Conservation (phyloP, 2,329 filamentous ascomycete genomes). For the Fusarium circinatum region DNA sequence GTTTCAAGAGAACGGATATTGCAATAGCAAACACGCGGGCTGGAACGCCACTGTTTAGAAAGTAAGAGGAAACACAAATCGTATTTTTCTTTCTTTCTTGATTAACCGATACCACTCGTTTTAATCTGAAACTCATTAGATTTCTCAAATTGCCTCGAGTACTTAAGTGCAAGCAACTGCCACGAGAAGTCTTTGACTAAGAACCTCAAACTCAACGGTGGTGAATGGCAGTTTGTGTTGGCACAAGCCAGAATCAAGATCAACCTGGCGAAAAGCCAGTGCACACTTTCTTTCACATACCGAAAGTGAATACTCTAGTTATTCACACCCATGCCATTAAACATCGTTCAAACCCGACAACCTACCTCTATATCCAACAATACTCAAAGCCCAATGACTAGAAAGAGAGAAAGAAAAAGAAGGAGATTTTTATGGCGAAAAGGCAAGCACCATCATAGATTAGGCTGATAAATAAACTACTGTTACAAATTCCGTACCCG, state of each 20-base stretch:
- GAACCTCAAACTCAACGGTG: neutral
- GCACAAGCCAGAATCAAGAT: neutral
- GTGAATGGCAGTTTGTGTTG: neutral
- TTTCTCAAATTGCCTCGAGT: neutral
- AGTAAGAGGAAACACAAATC: neutral
- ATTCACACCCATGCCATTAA: neutral
- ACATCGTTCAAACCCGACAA: neutral
- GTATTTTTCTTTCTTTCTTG: slow-evolving; percentile 13
- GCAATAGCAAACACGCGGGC: neutral
- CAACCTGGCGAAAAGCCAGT: neutral
- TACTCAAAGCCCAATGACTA: neutral
- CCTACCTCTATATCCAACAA: neutral
- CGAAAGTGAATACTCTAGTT: neutral
- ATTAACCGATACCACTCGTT: neutral
- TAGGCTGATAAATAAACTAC: slow-evolving; percentile 33
- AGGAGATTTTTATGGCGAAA: neutral
- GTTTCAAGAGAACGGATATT: neutral
- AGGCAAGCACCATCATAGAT: slow-evolving; percentile 21
- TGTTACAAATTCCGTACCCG: slow-evolving; percentile 28
- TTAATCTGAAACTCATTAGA: neutral
- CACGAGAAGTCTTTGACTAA: neutral
- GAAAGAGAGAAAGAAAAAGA: neutral
- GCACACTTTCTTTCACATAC: neutral
- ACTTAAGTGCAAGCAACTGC: neutral
- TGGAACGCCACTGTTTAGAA: neutral